Evolutionary conservation across 768 basidiomycete species (phyloP).

Genomic region (Xerocomellus amylosporus): DNA sequence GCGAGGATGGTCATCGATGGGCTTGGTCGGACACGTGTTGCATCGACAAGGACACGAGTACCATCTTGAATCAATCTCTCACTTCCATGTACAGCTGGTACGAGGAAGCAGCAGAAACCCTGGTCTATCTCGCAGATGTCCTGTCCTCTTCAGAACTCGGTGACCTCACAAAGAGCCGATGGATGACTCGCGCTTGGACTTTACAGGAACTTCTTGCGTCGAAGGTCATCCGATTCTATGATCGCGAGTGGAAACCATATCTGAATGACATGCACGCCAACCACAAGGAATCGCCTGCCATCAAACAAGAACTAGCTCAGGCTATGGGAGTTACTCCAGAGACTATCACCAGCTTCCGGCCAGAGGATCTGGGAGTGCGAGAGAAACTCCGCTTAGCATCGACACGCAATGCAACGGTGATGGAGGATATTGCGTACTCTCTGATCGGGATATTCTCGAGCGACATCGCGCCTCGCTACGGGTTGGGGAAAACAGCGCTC

Average conservation of each 20-base stretch:
- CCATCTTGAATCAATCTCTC: too few relatives aligned
- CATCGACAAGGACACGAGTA: too few relatives aligned
- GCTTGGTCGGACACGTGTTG: too few relatives aligned
- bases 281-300: slow-evolving; percentile 5
- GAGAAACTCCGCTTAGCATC: slow-evolving; percentile 9
- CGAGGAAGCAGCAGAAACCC: too few relatives aligned
- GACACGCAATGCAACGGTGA: background rate
- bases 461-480: background rate
- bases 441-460: slow-evolving; percentile 11
- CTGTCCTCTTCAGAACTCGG: background rate
- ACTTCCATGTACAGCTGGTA: too few relatives aligned
- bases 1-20: too few relatives aligned
- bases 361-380: background rate
- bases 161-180: background rate
- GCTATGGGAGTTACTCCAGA: slow-evolving; percentile 1
- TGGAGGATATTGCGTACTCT: slow-evolving; percentile 5
- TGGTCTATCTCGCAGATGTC: too few relatives aligned
- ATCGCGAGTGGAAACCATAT: slow-evolving; percentile 6
- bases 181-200: too few relatives aligned
- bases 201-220: background rate
- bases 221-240: slow-evolving; percentile 9
- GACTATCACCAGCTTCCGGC: background rate
- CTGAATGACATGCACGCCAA: background rate
- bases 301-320: slow-evolving; percentile 7
- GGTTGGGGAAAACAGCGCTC: background rate